Evolutionary conservation across 2,329 filamentous ascomycete genomes (phyloP).

Genomic region (Colletotrichum viniferum): DNA sequence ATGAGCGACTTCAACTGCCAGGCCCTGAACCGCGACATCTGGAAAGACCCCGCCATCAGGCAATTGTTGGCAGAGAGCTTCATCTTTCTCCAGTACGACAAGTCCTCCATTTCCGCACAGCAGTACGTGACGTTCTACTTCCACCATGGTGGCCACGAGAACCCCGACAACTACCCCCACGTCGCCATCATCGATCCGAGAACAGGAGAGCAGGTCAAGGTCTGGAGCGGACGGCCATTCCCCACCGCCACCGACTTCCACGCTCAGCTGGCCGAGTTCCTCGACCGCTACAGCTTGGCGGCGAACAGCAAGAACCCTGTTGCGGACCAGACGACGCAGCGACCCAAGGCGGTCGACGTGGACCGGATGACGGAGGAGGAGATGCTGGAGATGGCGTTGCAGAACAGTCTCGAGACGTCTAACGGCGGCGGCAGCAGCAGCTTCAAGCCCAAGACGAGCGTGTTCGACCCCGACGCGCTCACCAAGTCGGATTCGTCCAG

Average conservation of each 20-base stretch:
- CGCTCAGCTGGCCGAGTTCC: slow-evolving; percentile 90
- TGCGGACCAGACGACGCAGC: slow-evolving; percentile 75
- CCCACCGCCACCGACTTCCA: slow-evolving; percentile 81
- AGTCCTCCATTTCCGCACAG: slow-evolving; percentile 77
- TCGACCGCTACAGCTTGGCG: slow-evolving; percentile 94
- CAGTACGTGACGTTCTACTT: slow-evolving; percentile 95
- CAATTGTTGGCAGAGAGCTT: slow-evolving; percentile 91
- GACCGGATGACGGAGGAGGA: slow-evolving; percentile 95
- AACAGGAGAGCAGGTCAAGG: slow-evolving; percentile 96
- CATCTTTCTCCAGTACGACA: slow-evolving; percentile 92
- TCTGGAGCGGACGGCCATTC: slow-evolving; percentile 87
- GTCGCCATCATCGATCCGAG: slow-evolving; percentile 95
- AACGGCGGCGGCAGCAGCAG: slow-evolving; percentile 32
- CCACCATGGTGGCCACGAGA: slow-evolving; percentile 69
- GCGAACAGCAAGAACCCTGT: slow-evolving; percentile 92
- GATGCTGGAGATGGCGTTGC: slow-evolving; percentile 92
- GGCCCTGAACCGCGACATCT: slow-evolving; percentile 90
- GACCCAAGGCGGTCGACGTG: slow-evolving; percentile 73
- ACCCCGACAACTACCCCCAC: slow-evolving; percentile 90
- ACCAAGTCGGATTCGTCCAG: slow-evolving; percentile 67
- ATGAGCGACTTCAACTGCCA: slow-evolving; percentile 94
- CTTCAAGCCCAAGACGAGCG: slow-evolving; percentile 50
- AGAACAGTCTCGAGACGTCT: slow-evolving; percentile 77
- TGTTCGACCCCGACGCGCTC: slow-evolving; percentile 84
- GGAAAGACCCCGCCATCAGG: slow-evolving; percentile 83